Conservation (phyloP, 768 basidiomycete genomes). For the Russula emetica region DNA sequence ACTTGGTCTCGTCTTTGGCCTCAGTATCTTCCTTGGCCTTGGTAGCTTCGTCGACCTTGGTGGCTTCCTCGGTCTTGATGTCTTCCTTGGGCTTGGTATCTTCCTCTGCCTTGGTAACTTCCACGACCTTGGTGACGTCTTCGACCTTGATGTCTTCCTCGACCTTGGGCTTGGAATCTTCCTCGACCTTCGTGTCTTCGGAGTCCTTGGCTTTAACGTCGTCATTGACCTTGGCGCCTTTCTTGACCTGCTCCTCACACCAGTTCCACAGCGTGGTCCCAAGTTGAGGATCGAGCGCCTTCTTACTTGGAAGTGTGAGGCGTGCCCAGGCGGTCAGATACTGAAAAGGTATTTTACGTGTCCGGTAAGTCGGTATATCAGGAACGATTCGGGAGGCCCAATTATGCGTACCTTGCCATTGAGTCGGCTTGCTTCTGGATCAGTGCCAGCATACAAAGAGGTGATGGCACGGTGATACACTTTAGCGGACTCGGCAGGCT, state of each 20-base stretch:
- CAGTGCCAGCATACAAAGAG: constrained; percentile 9
- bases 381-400: background rate
- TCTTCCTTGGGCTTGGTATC: background rate
- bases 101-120: background rate
- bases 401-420: constrained; percentile 15
- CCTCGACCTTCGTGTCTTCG: background rate
- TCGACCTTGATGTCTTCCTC: background rate
- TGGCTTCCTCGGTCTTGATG: background rate
- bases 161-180: background rate
- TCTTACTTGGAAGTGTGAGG: constrained; percentile 9
- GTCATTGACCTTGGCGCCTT: background rate
- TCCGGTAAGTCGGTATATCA: background rate
- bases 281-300: constrained; percentile 17
- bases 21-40: background rate
- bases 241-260: constrained; percentile 29
- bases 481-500: background rate
- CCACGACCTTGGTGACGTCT: too few relatives aligned
- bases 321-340: constrained; percentile 25
- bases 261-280: constrained; percentile 29
- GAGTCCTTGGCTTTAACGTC: background rate
- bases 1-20: background rate
- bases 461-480: constrained; percentile 7
- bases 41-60: background rate
- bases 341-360: background rate
- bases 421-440: background rate